Base-by-base conservation (phyloP, 345 rosid species). In the Anastatica hierochuntica region DNA sequence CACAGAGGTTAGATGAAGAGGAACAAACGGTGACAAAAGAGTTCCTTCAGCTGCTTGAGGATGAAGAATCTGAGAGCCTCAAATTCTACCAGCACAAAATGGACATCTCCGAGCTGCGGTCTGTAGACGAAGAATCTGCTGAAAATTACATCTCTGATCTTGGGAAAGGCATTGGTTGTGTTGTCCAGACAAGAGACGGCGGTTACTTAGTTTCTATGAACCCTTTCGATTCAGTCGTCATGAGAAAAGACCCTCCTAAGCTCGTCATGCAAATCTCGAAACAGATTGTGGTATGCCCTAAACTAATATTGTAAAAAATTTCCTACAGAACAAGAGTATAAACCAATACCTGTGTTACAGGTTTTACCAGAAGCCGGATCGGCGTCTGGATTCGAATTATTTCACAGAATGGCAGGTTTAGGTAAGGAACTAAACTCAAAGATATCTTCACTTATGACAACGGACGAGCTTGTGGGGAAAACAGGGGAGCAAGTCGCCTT, bases 401-500 rank as follows among this genome's bases (percentile, higher is more conserved):
- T 87, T 54, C 98, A 87, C 62, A 65, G 65, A 56, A 82, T 90
- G 76, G 85, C 85, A 8, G 74, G 72, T 14, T 50, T 41, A 11
- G 87, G 94, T 20, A 84, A 84, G 14, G 92, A 82, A 30, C 68
- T 90, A 44, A 62, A 81, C 57, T 75, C 84, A 4, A 77, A 72
- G 62, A 75, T 90, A 56, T 34, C 64, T 43, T 75, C 80, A 1
- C 42, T 70, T 21, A 80, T 90, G 96, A 83, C 90, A 0, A 60
- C 81, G 36, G 98, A 90, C 14, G 98, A 90, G 58, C 75, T 90
- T 16, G 68, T 74, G 23, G 98, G 95, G 12, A 90, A 90, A 68
- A 84, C 98, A 8, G 98, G 96, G 2, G 96, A 90, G 30, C 98
- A 87, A 72, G 77, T 90, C 46, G 98, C 98, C 47, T 90, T 90